Conservation (phyloP, 192 early-diverging fungal genomes). For the Coemansia javaensis region DNA sequence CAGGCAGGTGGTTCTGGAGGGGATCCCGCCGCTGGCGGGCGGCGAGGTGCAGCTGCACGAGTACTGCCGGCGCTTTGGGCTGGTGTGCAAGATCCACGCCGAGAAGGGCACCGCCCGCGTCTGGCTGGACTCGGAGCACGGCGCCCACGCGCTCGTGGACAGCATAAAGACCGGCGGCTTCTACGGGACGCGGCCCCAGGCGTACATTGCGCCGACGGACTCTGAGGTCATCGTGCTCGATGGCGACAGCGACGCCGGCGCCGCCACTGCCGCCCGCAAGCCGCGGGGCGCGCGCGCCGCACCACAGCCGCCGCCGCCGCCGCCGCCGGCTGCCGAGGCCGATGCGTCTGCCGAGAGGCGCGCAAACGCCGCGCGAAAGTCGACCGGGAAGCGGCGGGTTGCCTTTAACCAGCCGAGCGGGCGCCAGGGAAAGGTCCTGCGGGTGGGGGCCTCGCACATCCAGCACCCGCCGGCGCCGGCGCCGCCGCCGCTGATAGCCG, state of each 20-base stretch:
- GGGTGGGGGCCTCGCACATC: neutral
- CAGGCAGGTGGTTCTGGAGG: constrained; percentile 3
- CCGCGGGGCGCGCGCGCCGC: no score
- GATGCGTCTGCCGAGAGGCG: no score
- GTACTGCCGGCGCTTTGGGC: constrained; percentile 16
- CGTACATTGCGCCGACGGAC: neutral
- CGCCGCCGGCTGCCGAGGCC: no score
- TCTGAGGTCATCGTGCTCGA: constrained; percentile 1
- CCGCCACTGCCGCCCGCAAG: no score
- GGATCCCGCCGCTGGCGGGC: neutral
- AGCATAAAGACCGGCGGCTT: constrained; percentile 3
- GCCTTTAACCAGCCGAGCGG: neutral
- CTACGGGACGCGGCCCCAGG: neutral
- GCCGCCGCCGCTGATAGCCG: no score
- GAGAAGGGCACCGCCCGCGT: constrained; percentile 1
- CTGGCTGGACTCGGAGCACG: constrained; percentile 12
- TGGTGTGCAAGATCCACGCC: constrained; percentile 8
- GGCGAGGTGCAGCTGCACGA: constrained; percentile 8
- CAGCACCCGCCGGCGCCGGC: neutral
- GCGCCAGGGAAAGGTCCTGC: constrained; percentile 6
- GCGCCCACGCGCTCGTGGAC: neutral
- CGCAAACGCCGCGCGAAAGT: constrained; percentile 2
- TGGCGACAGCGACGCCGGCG: neutral
- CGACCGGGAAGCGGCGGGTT: constrained; percentile 1
- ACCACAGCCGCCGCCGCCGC: neutral